Evolutionary conservation across 495 filamentous ascomycete species (phyloP).

Genomic region (Hyphodiscus hymeniophilus): DNA sequence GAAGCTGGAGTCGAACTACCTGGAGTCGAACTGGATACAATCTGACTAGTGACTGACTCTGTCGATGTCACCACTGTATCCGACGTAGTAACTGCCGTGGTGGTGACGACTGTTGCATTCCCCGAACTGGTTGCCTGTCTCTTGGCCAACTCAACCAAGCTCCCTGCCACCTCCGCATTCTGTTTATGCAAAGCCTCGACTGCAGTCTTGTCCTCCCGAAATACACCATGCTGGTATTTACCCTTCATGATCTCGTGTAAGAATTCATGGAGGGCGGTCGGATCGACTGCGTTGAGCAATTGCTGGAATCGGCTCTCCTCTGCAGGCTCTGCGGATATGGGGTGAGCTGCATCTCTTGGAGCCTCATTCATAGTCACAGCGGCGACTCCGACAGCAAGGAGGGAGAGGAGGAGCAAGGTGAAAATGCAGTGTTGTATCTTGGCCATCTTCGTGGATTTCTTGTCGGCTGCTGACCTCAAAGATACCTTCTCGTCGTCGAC

Average conservation of each 20-base stretch:
- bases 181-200: slow-evolving; percentile 33
- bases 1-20: not conserved
- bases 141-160: slow-evolving; percentile 23
- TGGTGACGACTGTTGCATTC: not conserved
- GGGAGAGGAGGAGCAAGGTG: slow-evolving; percentile 7
- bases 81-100: not conserved
- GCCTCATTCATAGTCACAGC: not conserved
- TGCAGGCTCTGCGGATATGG: not conserved
- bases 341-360: not conserved
- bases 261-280: slow-evolving; percentile 31
- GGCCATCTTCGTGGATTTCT: slow-evolving; percentile 12
- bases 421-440: slow-evolving; percentile 7
- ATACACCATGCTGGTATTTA: slow-evolving; percentile 38
- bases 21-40: not conserved
- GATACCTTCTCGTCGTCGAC: not conserved
- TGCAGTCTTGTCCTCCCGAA: slow-evolving; percentile 30
- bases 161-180: slow-evolving; percentile 35
- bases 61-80: not conserved
- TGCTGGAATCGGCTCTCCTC: slow-evolving; percentile 25
- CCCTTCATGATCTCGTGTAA: slow-evolving; percentile 30
- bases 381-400: slow-evolving; percentile 9
- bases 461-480: not conserved
- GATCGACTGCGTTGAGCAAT: slow-evolving; percentile 32
- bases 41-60: not conserved
- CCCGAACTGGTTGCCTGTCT: slow-evolving; percentile 12